Evolutionary conservation across 2,329 filamentous ascomycete genomes (phyloP), one percentile per base, ranked within the genome.

Genomic region (Aspergillus intermedius): DNA sequence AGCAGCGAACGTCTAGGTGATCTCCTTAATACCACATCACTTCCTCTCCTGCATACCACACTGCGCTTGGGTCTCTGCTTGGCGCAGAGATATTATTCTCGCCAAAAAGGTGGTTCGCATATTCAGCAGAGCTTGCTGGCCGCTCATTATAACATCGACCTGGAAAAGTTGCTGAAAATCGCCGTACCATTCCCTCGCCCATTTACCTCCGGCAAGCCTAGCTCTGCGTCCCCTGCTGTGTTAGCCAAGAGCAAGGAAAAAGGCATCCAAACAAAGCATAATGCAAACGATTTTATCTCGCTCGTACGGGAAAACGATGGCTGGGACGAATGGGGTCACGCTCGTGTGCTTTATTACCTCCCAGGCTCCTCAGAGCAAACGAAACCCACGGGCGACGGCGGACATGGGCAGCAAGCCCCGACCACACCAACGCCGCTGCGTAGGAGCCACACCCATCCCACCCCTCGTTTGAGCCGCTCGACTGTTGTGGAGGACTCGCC

Each of bases 1-100:
- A 98, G 93, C 74, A 97, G 91, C 66, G 79, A 85, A 56, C 88
- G 94, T 60, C 75, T 98, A 52, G 93, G 91, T 65, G 85, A 91
- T 64, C 78, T 98, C 37, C 80, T 98, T 50, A 88, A 96, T 68
- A 91, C 87, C 41, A 91, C 88, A 2, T 91, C 87, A 21, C 77
- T 91, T 49, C 81, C 83, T 23, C 78, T 98, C 44, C 77, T 98
- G 47, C 83, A 87, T 62, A 80, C 80, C 25, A 86, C 89, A 7
- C 79, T 98, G 39, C 83, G 87, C 54, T 81, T 98, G 51, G 84
- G 85, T 25, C 83, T 91, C 37, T 87, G 91, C 65, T 77, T 98
- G 52, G 91, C 93, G 10, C 88, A 96, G 70, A 83, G 93, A 59
- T 98, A 96, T 59, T 87, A 95, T 67, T 89, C 90, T 15, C 84